These are phyloP conservation scores for Daldinia loculata DNA, from an alignment of 495 filamentous ascomycete genomes.

Conservation along the genomic window DNA sequence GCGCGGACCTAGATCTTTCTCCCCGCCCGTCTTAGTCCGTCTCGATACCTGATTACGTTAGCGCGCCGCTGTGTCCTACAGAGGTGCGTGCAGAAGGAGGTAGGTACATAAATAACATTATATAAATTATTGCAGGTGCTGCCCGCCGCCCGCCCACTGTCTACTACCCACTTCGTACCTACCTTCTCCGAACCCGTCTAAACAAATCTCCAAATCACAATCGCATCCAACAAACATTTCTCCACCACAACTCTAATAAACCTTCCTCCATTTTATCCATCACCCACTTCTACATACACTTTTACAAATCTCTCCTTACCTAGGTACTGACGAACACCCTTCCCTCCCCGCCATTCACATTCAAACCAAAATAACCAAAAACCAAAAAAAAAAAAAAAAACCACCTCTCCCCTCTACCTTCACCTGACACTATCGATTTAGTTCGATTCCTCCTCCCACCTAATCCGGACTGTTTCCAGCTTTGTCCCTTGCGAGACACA, in stretches of 20 bases:
- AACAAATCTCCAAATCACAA: constrained; percentile 42
- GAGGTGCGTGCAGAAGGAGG: background rate
- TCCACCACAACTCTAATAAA: constrained; percentile 37
- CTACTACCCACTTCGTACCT: constrained; percentile 17
- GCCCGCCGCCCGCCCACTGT: constrained; percentile 1
- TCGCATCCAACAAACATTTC: constrained; percentile 23
- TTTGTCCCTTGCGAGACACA: constrained; percentile 17
- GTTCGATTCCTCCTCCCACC: constrained; percentile 27
- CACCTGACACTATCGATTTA: constrained; percentile 2
- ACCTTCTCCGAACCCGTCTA: constrained; percentile 40
- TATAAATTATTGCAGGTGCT: background rate
- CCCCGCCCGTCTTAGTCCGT: background rate
- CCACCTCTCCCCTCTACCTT: background rate
- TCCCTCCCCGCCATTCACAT: constrained; percentile 3
- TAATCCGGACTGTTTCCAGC: constrained; percentile 3
- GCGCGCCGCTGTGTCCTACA: constrained; percentile 16
- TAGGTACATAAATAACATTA: too few species aligned
- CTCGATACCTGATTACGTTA: constrained; percentile 18
- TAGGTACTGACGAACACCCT: constrained; percentile 2
- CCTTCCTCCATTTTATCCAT: constrained; percentile 38
- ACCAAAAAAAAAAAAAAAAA: constrained; percentile 13
- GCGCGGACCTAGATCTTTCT: constrained; percentile 13
- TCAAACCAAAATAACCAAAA: background rate
- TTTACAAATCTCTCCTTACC: constrained; percentile 19
- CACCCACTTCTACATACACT: constrained; percentile 14